Base-by-base conservation (phyloP, 371 early-diverging fungal species). In the Rhizomucor pusillus region DNA sequence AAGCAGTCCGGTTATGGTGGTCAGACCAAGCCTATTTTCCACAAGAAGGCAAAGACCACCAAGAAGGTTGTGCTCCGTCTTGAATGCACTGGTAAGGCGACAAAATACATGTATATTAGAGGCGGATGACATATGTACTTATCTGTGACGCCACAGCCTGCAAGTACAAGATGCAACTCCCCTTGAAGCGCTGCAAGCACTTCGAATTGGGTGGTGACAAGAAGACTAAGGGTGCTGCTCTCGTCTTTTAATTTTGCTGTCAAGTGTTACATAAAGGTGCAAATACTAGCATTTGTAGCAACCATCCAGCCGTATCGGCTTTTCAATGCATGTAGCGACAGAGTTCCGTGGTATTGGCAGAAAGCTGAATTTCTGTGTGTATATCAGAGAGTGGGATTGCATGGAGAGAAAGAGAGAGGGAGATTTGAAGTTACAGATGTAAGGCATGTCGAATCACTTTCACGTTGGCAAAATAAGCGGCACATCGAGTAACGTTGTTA, bases 151-250 rank as follows among this genome's bases (percentile, higher is more conserved):
- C 5, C 47, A 35, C 43, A 57, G 57, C 85, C 69, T 99, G 99
- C 92, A 97, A 97, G 88, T 88, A 89, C 86, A 93, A 94, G 89
- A 82, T 87, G 71, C 96, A 96, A 82, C 79, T 92, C 47, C 85
- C 95, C 56, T 69, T 97, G 74, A 97, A 98, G 90, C 93, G 99
- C 70, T 97, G 99, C 90, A 99, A 99, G 90, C 98, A 97, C 90
- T 98, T 98, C 73, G 97, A 98, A 81, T 89, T 99, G 61, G 98
- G 99, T 81, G 99, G 98, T 87, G 98, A 99, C 86, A 98, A 97
- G 95, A 99, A 87, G 66, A 67, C 60, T 56, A 65, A 60, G 77
- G 88, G 88, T 79, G 87, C 86, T 62, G 90, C 90, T 60, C 84
- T 89, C 58, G 78, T 80, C 60, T 89, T 88, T 83, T 89, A 86